Evolutionary conservation across 208 protist genomes (phyloP).

Genomic region (Naegleria lovaniensis): DNA sequence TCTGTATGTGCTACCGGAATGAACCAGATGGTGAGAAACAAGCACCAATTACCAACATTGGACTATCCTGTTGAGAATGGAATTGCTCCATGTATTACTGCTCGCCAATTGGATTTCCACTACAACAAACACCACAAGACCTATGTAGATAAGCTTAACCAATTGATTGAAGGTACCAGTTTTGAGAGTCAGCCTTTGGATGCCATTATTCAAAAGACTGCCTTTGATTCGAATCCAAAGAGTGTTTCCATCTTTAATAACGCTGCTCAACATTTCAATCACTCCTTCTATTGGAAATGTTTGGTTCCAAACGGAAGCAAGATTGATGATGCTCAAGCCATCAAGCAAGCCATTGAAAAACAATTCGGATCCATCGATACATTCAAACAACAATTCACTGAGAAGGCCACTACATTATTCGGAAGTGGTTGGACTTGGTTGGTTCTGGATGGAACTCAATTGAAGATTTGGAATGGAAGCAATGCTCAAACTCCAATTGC

Average conservation of each 20-base stretch:
- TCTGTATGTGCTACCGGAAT: no score
- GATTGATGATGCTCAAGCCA: conserved; percentile 51
- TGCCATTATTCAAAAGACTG: conserved; percentile 61
- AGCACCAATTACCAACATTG: conserved; percentile 59
- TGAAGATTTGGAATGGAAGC: conserved; percentile 74
- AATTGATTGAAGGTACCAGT: conserved; percentile 70
- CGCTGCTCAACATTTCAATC: conserved; percentile 84
- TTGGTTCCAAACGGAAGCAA: conserved; percentile 75
- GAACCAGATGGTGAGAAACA: background rate
- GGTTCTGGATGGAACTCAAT: conserved; percentile 62
- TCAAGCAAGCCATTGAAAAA: conserved; percentile 57
- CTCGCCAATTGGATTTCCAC: conserved; percentile 75
- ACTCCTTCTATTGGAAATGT: conserved; percentile 78
- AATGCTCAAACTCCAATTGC: conserved; percentile 73
- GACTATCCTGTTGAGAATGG: conserved; percentile 79
- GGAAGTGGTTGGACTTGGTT: conserved; percentile 81
- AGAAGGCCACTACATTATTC: conserved; percentile 64
- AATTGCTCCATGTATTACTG: conserved; percentile 69
- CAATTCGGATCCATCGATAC: conserved; percentile 72
- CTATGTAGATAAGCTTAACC: conserved; percentile 79
- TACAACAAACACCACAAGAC: conserved; percentile 74
- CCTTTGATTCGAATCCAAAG: conserved; percentile 41
- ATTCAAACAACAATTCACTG: conserved; percentile 68
- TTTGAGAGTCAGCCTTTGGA: conserved; percentile 71
- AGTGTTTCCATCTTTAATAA: conserved; percentile 70